phyloP scores from a whole-genome alignment of 2,329 filamentous ascomycete genomes.

The Clarireedia hainanense region DNA sequence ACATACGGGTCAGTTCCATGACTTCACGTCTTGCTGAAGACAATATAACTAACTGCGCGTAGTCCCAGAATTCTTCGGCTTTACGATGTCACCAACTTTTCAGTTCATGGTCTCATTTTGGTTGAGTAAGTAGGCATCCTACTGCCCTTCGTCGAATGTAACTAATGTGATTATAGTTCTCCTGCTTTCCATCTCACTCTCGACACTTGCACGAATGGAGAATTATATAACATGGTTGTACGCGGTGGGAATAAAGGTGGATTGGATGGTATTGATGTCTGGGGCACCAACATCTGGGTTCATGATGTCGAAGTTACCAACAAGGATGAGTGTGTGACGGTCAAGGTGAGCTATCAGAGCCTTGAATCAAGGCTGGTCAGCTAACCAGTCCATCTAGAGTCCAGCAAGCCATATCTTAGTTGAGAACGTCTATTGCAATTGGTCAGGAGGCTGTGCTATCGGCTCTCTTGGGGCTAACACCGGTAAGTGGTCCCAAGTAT shows the following conservation, averaged over 20 bases:
- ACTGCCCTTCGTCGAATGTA: not conserved
- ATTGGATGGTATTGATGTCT: slow-evolving; percentile 49
- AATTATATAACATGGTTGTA: slow-evolving; percentile 48
- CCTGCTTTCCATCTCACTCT: slow-evolving; percentile 36
- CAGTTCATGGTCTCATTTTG: slow-evolving; percentile 19
- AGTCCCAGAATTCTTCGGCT: slow-evolving; percentile 21
- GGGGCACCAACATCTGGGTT: slow-evolving; percentile 46
- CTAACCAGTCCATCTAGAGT: slow-evolving; percentile 30
- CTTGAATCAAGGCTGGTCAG: not conserved
- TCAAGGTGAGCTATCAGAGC: slow-evolving; percentile 33
- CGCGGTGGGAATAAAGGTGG: slow-evolving; percentile 44
- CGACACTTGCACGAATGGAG: slow-evolving; percentile 43
- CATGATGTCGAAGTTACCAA: slow-evolving; percentile 55
- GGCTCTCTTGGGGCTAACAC: slow-evolving; percentile 44
- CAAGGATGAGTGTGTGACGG: slow-evolving; percentile 53
- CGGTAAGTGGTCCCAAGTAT: slow-evolving; percentile 13
- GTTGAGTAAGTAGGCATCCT: slow-evolving; percentile 15
- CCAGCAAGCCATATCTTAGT: slow-evolving; percentile 49
- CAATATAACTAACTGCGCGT: not conserved
- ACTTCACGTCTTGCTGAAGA: too few relatives aligned
- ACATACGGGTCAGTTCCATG: not conserved
- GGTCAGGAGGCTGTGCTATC: slow-evolving; percentile 51
- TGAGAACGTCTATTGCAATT: slow-evolving; percentile 55
- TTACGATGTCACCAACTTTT: slow-evolving; percentile 16
- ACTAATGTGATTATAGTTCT: slow-evolving; percentile 13